phyloP scores from a whole-genome alignment of 192 early-diverging fungal genomes.

The Allomyces arbusculus region DNA sequence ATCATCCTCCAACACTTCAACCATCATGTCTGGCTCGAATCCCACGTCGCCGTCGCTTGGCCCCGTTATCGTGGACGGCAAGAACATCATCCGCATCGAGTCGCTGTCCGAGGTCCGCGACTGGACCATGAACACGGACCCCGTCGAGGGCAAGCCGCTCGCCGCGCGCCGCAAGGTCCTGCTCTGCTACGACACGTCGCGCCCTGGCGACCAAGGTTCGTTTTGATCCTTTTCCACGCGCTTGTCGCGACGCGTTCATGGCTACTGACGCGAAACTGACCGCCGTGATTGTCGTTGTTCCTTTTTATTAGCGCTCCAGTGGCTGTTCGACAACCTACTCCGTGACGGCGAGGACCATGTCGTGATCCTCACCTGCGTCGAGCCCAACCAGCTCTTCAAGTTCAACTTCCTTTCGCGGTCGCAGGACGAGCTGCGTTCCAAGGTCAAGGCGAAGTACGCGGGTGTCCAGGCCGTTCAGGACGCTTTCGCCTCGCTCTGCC shows the following conservation, averaged over 20 bases:
- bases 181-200: not conserved
- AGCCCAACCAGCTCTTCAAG: not conserved
- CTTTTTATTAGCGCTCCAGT: not conserved
- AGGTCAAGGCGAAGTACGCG: not conserved
- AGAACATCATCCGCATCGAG: not conserved
- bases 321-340: not conserved
- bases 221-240: too few relatives aligned
- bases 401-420: not conserved
- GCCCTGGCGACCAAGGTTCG: not conserved
- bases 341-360: not conserved
- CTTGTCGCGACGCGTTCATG: too few relatives aligned
- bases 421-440: not conserved
- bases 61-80: not conserved
- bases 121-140: not conserved
- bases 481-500: not conserved
- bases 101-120: not conserved
- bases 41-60: too few relatives aligned
- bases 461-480: not conserved
- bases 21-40: too few relatives aligned
- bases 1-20: too few relatives aligned
- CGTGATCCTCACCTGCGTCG: not conserved
- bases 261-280: too few relatives aligned
- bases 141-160: not conserved
- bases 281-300: too few relatives aligned
- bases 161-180: not conserved